phyloP scores from a whole-genome alignment of 768 basidiomycete genomes.

The Mycena belliarum region DNA sequence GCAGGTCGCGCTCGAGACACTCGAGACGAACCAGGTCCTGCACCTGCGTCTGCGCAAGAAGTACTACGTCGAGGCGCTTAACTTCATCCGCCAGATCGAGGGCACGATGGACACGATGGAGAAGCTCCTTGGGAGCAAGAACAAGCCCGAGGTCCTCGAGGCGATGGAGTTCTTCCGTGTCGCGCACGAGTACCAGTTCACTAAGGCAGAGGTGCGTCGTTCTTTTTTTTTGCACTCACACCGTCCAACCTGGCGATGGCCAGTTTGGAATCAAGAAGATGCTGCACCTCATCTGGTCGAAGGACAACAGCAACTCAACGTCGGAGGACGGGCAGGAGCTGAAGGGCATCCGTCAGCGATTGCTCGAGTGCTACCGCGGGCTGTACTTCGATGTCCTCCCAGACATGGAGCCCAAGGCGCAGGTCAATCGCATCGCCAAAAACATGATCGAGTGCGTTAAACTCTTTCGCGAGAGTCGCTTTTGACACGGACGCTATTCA shows the following conservation, averaged over 20 bases:
- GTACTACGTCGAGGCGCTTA: conserved; percentile 83
- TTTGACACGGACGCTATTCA: conserved; percentile 38
- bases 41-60: conserved; percentile 76
- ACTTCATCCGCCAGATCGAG: conserved; percentile 68
- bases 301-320: conserved; percentile 85
- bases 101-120: conserved; percentile 69
- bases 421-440: conserved; percentile 90
- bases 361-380: conserved; percentile 85
- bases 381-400: conserved; percentile 87
- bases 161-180: conserved; percentile 89
- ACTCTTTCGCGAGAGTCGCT: not conserved
- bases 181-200: conserved; percentile 78
- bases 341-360: conserved; percentile 82
- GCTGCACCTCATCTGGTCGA: conserved; percentile 96
- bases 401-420: conserved; percentile 76
- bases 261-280: conserved; percentile 92
- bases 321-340: conserved; percentile 65
- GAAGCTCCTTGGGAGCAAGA: conserved; percentile 82
- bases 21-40: conserved; percentile 66
- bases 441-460: conserved; percentile 87
- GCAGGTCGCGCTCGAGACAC: conserved; percentile 67
- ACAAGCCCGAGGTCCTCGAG: conserved; percentile 81
- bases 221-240: not conserved
- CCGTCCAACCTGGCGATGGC: not conserved
- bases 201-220: conserved; percentile 65